Base-by-base conservation (phyloP, 228 moss, liverwort and hornwort species). In the Sphagnum fallax region DNA sequence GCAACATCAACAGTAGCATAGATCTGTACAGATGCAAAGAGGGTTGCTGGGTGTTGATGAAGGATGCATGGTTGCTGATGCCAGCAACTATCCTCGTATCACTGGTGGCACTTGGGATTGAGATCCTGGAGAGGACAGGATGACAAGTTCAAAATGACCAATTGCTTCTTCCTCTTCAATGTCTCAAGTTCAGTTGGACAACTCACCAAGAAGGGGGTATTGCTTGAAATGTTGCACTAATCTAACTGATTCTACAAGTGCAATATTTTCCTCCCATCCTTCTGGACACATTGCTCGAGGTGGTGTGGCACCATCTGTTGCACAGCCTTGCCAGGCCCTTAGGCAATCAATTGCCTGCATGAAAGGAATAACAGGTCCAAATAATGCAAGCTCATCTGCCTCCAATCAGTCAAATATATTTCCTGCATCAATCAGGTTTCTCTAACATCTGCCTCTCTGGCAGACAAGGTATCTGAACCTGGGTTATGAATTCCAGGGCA, bases 191-290 rank as follows among this genome's bases (percentile, higher is more conserved):
- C 82, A 86, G 1, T 12, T 55, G 55, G 55, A 55, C 1, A 75
- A 61, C 70, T 78, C 89, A 76, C 49, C 83, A 85, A 5, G 69
- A 81, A 4, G 82, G 5, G 84, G 48, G 82, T 82, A 51, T 63
- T 62, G 12, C 62, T 49, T 73, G 86, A 16, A 76, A 73, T 16
- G 74, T 76, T 55, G 86, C 77, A 6, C 66, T 74, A 50, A 80
- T 18, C 47, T 82, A 66, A 82, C 80, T 82, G 72, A 71, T 62
- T 67, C 77, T 13, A 71, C 65, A 2, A 67, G 69, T 7, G 51
- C 48, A 18, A 63, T 68, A 16, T 70, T 86, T 69, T 75, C 71
- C 13, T 79, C 71, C 4, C 76, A 82, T 53, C 55, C 73, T 50
- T 59, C 73, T 8, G 76, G 78, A 47, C 74, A 76, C 69, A 47